Percentiles rank a stretch among this genome's conserved stretches.
These are phyloP conservation scores for Whalleya microplaca DNA, from an alignment of 2,329 filamentous ascomycete species.

Conservation along the genomic window DNA sequence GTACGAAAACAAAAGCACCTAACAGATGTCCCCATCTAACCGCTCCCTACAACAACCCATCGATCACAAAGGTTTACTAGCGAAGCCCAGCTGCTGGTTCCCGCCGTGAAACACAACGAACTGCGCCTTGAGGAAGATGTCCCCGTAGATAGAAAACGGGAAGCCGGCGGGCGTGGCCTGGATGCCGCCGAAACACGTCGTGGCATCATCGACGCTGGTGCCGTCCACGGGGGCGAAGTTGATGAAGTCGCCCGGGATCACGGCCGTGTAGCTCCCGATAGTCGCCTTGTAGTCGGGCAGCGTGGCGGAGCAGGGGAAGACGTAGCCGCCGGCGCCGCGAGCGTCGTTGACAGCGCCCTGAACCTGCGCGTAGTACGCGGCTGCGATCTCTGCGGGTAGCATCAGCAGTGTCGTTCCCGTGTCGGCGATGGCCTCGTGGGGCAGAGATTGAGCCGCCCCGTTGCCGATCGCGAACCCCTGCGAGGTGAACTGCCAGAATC, in stretches of 20 bases:
- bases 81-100: constrained; percentile 51
- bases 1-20: neutral
- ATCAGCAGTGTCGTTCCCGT: constrained; percentile 70
- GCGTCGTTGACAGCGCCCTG: constrained; percentile 48
- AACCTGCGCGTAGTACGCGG: constrained; percentile 62
- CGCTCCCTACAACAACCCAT: neutral
- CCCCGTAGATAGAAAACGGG: constrained; percentile 68
- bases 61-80: constrained; percentile 39
- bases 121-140: constrained; percentile 71
- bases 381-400: constrained; percentile 53
- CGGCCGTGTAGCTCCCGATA: constrained; percentile 31
- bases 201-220: constrained; percentile 55
- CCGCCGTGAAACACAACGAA: constrained; percentile 66
- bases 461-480: constrained; percentile 57
- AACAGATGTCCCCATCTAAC: neutral
- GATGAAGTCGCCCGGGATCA: constrained; percentile 43
- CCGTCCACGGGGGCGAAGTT: constrained; percentile 50
- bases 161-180: constrained; percentile 59
- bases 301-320: constrained; percentile 56
- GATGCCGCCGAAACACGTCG: constrained; percentile 67
- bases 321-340: constrained; percentile 54
- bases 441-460: constrained; percentile 13
- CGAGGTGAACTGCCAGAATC: constrained; percentile 67
- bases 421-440: constrained; percentile 52
- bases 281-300: constrained; percentile 46